Conservation (phyloP, 257 asterid genomes). For the Solanum verrucosum region DNA sequence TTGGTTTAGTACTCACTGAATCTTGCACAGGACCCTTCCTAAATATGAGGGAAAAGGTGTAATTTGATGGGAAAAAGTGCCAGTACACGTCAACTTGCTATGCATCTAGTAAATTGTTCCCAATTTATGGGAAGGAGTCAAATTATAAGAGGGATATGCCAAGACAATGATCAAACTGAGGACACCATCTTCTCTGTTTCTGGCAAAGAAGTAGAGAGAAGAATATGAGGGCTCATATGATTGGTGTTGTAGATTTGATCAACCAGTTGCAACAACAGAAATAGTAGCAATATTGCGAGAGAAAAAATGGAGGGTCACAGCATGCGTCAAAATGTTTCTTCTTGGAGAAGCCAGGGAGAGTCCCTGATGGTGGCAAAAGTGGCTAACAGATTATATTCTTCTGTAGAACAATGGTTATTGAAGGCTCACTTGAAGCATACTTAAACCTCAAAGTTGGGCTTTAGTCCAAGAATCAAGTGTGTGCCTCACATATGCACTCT, state of each 20-base stretch:
- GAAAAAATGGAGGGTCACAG: background rate
- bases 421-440: background rate
- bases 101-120: background rate
- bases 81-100: background rate
- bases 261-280: too few relatives aligned
- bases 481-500: background rate
- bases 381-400: background rate
- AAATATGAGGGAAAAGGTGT: too few relatives aligned
- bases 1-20: background rate
- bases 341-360: background rate
- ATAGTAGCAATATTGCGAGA: background rate
- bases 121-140: background rate
- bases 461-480: background rate
- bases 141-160: background rate
- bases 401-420: background rate
- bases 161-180: background rate
- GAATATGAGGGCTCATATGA: background rate
- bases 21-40: background rate
- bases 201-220: background rate
- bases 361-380: background rate
- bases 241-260: background rate
- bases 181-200: background rate
- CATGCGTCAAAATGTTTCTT: background rate
- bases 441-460: too few relatives aligned
- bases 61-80: background rate